Evolutionary conservation across 257 asterid species (phyloP), one percentile per base, ranked within the genome.

Genomic region (Echium plantagineum): DNA sequence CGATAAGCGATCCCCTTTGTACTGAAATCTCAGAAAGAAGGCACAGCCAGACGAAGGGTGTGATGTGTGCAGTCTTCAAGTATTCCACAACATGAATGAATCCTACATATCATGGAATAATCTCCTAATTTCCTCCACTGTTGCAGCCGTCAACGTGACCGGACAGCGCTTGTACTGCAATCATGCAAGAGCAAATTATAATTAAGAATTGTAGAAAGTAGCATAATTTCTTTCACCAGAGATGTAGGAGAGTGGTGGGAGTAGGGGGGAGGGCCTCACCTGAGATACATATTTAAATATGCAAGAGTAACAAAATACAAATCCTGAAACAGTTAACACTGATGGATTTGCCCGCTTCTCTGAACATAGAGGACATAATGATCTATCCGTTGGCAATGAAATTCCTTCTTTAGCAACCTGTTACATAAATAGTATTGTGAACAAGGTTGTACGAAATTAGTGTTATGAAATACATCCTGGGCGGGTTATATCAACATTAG

Each of bases 361-460:
- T 63, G 84, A 74, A 66, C 98, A 91, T 66, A 91, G 71, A 63
- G 98, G 90, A 78, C 98, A 91, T 15, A 78, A 63, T 20, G 96
- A 75, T 76, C 77, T 80, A 71, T 91, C 95, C 3, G 78, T 65
- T 28, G 98, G 97, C 64, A 91, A 80, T 21, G 94, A 83, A 71
- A 91, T 88, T 64, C 98, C 98, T 56, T 84, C 95, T 81, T 85
- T 82, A 0, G 95, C 98, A 12, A 85, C 94, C 98, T 91, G 85
- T 66, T 69, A 61, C 63, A 63, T 12, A 69, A 3, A 61, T 7
- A 52, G 60, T 13, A 48, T 17, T 42, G 13, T 10, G 12, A 42
- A 15, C 10, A 3, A 42, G 49, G 10, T 42, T 13, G 49, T 8
- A 38, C 9, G 48, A 38, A 38, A 38, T 38, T 38, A 38, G 48